phyloP scores from a whole-genome alignment of 2,329 filamentous ascomycete genomes.

The Cytospora piceae region DNA sequence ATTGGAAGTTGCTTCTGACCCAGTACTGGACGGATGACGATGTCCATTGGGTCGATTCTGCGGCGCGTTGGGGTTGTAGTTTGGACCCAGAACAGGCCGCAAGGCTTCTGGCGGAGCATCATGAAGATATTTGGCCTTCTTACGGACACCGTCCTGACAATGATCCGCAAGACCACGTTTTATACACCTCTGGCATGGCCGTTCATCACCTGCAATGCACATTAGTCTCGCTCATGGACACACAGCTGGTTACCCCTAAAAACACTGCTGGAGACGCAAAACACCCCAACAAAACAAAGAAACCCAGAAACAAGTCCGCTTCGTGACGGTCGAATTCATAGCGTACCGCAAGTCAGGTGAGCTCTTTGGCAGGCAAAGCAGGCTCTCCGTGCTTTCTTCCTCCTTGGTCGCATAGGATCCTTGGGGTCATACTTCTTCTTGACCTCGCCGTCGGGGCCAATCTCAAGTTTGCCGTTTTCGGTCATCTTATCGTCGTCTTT shows the following conservation, averaged over 20 bases:
- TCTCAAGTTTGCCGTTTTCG: slow-evolving; percentile 49
- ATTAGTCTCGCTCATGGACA: slow-evolving; percentile 34
- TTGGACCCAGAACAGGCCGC: slow-evolving; percentile 78
- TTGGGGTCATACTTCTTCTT: slow-evolving; percentile 81
- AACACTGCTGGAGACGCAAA: not conserved
- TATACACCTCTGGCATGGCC: slow-evolving; percentile 91
- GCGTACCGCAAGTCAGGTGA: slow-evolving; percentile 97
- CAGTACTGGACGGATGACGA: slow-evolving; percentile 51
- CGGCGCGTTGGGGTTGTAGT: slow-evolving; percentile 63
- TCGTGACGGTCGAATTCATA: slow-evolving; percentile 31
- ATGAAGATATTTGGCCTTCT: slow-evolving; percentile 98
- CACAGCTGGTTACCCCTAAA: not conserved
- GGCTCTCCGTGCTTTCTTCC: slow-evolving; percentile 94
- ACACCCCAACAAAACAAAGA: not conserved
- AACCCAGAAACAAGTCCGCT: slow-evolving; percentile 26
- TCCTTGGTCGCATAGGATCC: slow-evolving; percentile 83
- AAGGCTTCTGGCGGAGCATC: slow-evolving; percentile 90
- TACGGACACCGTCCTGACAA: slow-evolving; percentile 94
- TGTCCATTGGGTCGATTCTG: slow-evolving; percentile 49
- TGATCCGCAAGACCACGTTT: slow-evolving; percentile 89
- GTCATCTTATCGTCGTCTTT: slow-evolving; percentile 59
- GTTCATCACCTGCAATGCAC: slow-evolving; percentile 75
- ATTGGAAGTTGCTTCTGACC: slow-evolving; percentile 50
- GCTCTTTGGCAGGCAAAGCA: slow-evolving; percentile 97
- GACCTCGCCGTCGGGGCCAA: slow-evolving; percentile 52